Conservation (phyloP, 2,329 filamentous ascomycete genomes). For the Thermothelomyces thermophilus region DNA sequence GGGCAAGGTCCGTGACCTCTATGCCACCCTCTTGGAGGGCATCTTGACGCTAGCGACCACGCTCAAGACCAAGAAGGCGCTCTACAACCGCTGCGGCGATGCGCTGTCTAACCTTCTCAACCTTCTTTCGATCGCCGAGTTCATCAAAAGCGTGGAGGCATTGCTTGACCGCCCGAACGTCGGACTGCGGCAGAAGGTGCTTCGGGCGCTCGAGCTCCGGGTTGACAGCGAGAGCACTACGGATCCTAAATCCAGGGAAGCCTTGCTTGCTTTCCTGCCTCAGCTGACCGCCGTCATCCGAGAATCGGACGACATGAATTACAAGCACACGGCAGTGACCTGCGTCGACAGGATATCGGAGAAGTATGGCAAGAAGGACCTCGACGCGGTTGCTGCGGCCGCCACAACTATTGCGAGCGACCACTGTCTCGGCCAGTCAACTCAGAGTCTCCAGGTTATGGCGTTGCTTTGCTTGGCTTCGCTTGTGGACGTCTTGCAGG, state of each 20-base stretch:
- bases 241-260: constrained; percentile 60
- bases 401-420: constrained; percentile 70
- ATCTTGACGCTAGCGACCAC: constrained; percentile 60
- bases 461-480: constrained; percentile 86
- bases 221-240: constrained; percentile 66
- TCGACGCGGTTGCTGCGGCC: constrained; percentile 66
- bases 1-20: constrained; percentile 60
- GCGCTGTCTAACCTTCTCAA: constrained; percentile 75
- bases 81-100: constrained; percentile 57
- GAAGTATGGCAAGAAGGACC: constrained; percentile 90
- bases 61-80: constrained; percentile 48
- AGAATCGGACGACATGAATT: constrained; percentile 62
- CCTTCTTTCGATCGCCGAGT: constrained; percentile 77
- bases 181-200: constrained; percentile 70
- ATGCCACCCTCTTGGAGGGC: constrained; percentile 61
- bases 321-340: constrained; percentile 78
- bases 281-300: constrained; percentile 71
- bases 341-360: constrained; percentile 92
- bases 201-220: constrained; percentile 72
- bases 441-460: constrained; percentile 69
- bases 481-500: constrained; percentile 78
- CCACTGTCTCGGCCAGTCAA: constrained; percentile 67
- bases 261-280: constrained; percentile 71
- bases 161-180: constrained; percentile 71
- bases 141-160: constrained; percentile 79